Percentiles rank a stretch among this genome's conserved stretches.
These are phyloP conservation scores for Ogataea parapolymorpha DNA, from an alignment of 805 yeast species.

Conservation along the genomic window DNA sequence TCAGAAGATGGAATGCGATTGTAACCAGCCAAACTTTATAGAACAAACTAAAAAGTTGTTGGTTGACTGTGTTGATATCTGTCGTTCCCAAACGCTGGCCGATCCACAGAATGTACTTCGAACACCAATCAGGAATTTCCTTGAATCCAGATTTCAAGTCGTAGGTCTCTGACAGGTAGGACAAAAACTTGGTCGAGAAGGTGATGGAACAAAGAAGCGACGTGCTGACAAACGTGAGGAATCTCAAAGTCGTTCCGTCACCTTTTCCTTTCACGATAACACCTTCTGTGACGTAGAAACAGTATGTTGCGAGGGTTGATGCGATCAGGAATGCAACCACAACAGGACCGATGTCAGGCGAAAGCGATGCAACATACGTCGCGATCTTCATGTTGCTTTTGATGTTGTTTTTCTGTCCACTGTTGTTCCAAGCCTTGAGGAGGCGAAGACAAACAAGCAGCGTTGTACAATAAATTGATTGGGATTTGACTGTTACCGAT, in stretches of 20 bases:
- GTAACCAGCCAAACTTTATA: conserved; percentile 12
- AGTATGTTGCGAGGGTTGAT: conserved; percentile 18
- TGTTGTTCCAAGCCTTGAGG: conserved; percentile 79
- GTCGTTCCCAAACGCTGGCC: conserved; percentile 30
- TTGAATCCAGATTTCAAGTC: conserved; percentile 17
- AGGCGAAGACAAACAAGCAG: conserved; percentile 46
- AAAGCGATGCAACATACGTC: conserved; percentile 34
- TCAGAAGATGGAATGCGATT: conserved; percentile 7
- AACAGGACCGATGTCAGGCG: conserved; percentile 22
- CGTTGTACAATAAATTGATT: conserved; percentile 17
- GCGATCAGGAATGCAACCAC: conserved; percentile 17
- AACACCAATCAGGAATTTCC: conserved; percentile 25
- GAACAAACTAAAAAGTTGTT: conserved; percentile 20
- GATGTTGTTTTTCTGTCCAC: conserved; percentile 78
- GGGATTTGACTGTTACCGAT: conserved; percentile 13
- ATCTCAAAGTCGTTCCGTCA: conserved; percentile 5
- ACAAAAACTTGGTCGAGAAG: conserved; percentile 24
- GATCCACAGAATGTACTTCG: conserved; percentile 27
- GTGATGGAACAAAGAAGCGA: conserved; percentile 41
- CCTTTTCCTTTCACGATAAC: not conserved
- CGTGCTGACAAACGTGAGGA: conserved; percentile 41
- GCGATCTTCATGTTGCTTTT: conserved; percentile 48
- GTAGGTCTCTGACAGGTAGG: conserved; percentile 27
- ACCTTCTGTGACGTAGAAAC: conserved; percentile 1
- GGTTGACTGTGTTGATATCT: conserved; percentile 28